Conservation (phyloP, 208 protist genomes). For the Leishmania tarentolae region DNA sequence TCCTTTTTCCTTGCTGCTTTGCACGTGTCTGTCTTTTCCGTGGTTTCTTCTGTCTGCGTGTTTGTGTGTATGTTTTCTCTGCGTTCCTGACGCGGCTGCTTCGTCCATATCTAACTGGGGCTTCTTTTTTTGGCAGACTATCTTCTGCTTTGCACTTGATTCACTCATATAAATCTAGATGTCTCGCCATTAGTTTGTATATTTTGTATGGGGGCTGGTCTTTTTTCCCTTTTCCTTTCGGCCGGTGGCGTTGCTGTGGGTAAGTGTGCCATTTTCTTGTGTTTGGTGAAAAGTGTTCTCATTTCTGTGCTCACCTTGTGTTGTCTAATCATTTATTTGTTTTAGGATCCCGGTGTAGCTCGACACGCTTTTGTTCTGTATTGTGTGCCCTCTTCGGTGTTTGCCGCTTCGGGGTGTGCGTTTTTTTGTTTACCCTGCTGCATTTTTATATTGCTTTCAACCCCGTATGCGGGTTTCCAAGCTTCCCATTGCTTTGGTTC, state of each 20-base stretch:
- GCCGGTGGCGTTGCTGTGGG: too few relatives aligned
- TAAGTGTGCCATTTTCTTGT: too few relatives aligned
- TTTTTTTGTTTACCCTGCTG: neutral
- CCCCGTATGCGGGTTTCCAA: neutral
- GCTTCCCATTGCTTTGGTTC: neutral
- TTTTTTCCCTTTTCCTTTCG: neutral
- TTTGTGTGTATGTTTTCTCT: neutral
- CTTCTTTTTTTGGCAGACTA: neutral
- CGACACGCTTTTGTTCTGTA: neutral
- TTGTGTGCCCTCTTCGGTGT: neutral
- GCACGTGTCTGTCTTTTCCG: too few relatives aligned
- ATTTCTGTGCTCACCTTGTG: too few relatives aligned
- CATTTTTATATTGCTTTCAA: neutral
- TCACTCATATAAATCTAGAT: neutral
- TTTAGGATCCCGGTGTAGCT: neutral
- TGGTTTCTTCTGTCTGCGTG: neutral
- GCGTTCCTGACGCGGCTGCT: neutral
- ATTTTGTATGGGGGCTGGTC: neutral
- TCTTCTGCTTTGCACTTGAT: neutral
- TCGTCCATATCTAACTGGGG: neutral
- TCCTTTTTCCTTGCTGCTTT: rapidly evolving
- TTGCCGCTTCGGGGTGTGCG: neutral
- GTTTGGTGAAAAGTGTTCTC: too few relatives aligned
- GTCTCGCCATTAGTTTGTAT: neutral
- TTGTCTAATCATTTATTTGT: too few relatives aligned